Evolutionary conservation across 2,329 filamentous ascomycete species (phyloP).

Genomic region (Trichoderma citrinoviride): DNA sequence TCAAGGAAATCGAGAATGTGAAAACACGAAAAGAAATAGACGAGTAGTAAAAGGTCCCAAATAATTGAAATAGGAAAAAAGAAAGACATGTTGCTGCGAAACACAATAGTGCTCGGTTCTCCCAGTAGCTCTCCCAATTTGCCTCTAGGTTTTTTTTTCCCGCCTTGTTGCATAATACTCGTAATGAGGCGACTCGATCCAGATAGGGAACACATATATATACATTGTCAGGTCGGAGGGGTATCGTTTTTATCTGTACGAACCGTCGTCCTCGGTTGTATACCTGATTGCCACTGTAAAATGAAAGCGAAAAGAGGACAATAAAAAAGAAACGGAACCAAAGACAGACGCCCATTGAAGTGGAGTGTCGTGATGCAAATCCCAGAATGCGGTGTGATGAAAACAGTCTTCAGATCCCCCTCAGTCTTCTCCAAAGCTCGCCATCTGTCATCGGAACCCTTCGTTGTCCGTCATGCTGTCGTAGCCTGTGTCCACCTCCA

Average conservation of each 20-base stretch:
- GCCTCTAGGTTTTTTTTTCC: conserved; percentile 18
- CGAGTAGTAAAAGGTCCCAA: background rate
- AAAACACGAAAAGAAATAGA: background rate
- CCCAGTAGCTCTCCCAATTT: conserved; percentile 4
- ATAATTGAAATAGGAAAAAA: background rate
- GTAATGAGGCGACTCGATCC: conserved; percentile 13
- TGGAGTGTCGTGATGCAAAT: conserved; percentile 9
- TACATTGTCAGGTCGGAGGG: background rate
- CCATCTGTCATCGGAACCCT: conserved; percentile 20
- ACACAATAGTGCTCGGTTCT: background rate
- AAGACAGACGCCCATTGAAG: background rate
- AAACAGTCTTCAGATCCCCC: background rate
- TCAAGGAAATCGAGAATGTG: background rate
- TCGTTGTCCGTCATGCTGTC: conserved; percentile 55
- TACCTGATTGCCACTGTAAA: background rate
- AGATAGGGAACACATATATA: conserved; percentile 17
- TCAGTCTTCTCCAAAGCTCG: background rate
- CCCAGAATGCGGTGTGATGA: background rate
- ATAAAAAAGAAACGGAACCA: background rate
- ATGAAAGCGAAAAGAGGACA: background rate
- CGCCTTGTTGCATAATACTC: conserved; percentile 17
- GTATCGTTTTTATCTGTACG: background rate
- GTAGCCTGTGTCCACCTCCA: conserved; percentile 60
- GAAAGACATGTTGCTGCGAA: background rate
- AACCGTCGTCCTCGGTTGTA: conserved; percentile 1